Percentiles rank a stretch among this genome's conserved stretches.
Conservation (phyloP, 169 alveolate genomes). For the Toxoplasma gondii region DNA sequence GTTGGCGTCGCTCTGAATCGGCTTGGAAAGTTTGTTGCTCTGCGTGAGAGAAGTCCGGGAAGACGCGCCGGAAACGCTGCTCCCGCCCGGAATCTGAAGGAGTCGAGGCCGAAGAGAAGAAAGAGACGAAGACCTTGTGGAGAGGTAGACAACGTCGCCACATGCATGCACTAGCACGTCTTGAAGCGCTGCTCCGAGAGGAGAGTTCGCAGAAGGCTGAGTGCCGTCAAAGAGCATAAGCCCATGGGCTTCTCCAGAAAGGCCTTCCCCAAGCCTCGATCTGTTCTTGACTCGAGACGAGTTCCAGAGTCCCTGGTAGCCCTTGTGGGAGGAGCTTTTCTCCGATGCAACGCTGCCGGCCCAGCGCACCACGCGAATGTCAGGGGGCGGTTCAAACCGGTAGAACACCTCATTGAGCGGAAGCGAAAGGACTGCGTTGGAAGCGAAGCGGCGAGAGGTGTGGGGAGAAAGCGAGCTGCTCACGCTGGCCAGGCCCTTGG, state of each 20-base stretch:
- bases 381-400: conserved; percentile 22
- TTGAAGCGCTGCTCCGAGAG: neutral
- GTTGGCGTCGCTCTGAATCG: neutral
- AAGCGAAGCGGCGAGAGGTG: neutral
- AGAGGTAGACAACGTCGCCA: neutral
- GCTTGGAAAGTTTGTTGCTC: neutral
- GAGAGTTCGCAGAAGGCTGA: neutral
- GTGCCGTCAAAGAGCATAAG: neutral
- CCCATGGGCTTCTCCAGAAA: neutral
- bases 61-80: neutral
- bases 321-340: neutral
- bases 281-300: neutral
- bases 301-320: neutral
- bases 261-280: neutral
- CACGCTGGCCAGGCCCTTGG: neutral
- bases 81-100: neutral
- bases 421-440: neutral
- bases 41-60: neutral
- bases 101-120: neutral
- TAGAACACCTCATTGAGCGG: neutral
- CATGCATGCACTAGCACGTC: neutral
- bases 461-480: neutral
- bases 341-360: neutral
- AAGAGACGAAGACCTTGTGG: neutral
- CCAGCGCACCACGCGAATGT: neutral